A percentile compares a stretch with the other conserved stretches of the same genome.
Conservation (phyloP, 257 asterid species). For the Solanum etuberosum region DNA sequence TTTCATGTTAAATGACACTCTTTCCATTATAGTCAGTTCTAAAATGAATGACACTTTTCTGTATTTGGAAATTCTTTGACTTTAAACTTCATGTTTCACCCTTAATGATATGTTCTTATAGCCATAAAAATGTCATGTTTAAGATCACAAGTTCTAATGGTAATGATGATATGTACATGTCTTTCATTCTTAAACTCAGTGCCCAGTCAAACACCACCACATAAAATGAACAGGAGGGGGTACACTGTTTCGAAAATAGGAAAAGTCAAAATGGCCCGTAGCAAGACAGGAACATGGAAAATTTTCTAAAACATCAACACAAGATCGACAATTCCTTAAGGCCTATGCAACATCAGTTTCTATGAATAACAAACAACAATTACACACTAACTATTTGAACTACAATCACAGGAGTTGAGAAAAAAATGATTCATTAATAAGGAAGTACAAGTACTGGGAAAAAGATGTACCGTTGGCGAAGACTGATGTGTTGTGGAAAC, state of each 20-base stretch:
- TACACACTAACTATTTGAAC: neutral
- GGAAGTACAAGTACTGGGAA: neutral
- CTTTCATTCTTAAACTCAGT: neutral
- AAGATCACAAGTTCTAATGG: neutral
- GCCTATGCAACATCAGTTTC: neutral
- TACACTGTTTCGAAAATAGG: neutral
- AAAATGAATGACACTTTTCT: neutral
- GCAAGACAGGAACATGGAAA: neutral
- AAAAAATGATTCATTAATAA: neutral
- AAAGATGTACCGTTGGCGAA: slow-evolving; percentile 65
- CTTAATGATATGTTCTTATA: neutral
- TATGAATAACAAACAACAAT: neutral
- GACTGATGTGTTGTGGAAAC: slow-evolving; percentile 69
- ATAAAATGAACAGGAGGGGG: neutral
- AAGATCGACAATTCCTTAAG: neutral
- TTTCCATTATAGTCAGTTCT: neutral
- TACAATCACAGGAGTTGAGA: neutral
- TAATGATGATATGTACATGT: neutral
- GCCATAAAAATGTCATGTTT: neutral
- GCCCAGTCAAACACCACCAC: neutral
- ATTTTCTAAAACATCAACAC: neutral
- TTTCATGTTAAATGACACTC: neutral
- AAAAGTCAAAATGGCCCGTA: neutral
- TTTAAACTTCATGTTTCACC: neutral
- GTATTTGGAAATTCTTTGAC: neutral